Evolutionary conservation across 495 filamentous ascomycete genomes (phyloP).

Genomic region (Hyphodiscus hymeniophilus): DNA sequence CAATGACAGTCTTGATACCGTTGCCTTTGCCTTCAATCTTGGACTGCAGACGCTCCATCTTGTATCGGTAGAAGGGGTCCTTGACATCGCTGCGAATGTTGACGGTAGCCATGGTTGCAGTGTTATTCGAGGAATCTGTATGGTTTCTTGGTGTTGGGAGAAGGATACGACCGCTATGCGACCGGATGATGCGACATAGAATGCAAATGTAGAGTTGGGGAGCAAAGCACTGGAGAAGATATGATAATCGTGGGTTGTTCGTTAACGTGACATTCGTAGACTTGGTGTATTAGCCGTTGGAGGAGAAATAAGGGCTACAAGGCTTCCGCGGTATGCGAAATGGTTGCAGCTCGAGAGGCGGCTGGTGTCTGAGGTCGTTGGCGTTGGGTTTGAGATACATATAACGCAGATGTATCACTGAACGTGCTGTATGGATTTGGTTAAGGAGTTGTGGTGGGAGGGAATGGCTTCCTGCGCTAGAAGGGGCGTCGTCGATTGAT

Average conservation of each 20-base stretch:
- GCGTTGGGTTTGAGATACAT: constrained; percentile 73
- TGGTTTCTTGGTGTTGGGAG: constrained; percentile 16
- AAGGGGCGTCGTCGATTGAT: constrained; percentile 4
- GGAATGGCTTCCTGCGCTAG: constrained; percentile 9
- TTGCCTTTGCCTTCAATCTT: constrained; percentile 99
- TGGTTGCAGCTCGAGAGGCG: constrained; percentile 86
- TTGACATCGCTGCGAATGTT: constrained; percentile 98
- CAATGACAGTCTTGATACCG: constrained; percentile 92
- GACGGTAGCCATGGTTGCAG: constrained; percentile 74
- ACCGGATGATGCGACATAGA: constrained; percentile 32
- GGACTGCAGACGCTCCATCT: constrained; percentile 97
- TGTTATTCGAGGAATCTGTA: constrained; percentile 15
- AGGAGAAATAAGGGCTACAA: constrained; percentile 64
- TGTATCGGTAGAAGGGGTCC: constrained; percentile 99
- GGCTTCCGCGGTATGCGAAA: constrained; percentile 87
- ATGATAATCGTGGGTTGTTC: constrained; percentile 23
- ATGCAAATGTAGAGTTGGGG: constrained; percentile 33
- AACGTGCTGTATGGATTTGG: constrained; percentile 20
- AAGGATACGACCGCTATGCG: constrained; percentile 32
- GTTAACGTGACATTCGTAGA: constrained; percentile 39
- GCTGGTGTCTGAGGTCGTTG: constrained; percentile 70
- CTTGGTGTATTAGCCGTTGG: constrained; percentile 65
- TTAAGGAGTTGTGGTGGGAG: constrained; percentile 12
- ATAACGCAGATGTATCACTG: constrained; percentile 43
- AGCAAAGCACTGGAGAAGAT: constrained; percentile 31